These are phyloP conservation scores for Beauveria scarabaeidicola DNA, from an alignment of 2,329 filamentous ascomycete genomes.

Conservation along the genomic window DNA sequence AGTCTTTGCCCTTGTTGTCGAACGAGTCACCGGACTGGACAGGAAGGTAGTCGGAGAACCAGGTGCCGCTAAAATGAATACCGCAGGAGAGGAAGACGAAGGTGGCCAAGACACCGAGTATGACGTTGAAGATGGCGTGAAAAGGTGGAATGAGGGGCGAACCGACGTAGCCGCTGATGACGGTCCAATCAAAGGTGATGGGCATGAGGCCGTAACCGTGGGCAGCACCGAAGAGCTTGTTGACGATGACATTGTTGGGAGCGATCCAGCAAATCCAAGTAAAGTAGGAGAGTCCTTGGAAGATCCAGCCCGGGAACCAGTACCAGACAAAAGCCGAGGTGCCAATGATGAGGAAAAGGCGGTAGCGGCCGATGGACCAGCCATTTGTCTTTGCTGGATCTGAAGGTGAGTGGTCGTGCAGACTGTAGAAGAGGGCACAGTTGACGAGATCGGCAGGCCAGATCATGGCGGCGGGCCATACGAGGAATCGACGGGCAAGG, in stretches of 20 bases:
- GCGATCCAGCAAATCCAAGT: slow-evolving; percentile 54
- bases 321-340: slow-evolving; percentile 45
- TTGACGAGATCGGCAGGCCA: slow-evolving; percentile 49
- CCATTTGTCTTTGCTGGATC: slow-evolving; percentile 45
- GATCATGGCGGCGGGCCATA: slow-evolving; percentile 48
- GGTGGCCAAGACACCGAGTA: slow-evolving; percentile 45
- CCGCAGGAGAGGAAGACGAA: slow-evolving; percentile 49
- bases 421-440: slow-evolving; percentile 41
- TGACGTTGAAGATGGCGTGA: slow-evolving; percentile 46
- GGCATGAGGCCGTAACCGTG: slow-evolving; percentile 52
- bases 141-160: slow-evolving; percentile 46
- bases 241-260: slow-evolving; percentile 51
- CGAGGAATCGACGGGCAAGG: slow-evolving; percentile 43
- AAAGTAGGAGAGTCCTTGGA: slow-evolving; percentile 54
- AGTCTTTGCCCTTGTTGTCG: slow-evolving; percentile 53
- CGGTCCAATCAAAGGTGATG: slow-evolving; percentile 48
- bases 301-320: slow-evolving; percentile 55
- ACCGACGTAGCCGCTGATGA: slow-evolving; percentile 39
- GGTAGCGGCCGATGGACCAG: slow-evolving; percentile 57
- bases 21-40: slow-evolving; percentile 53
- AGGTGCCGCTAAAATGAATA: slow-evolving; percentile 48
- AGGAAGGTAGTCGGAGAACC: slow-evolving; percentile 53
- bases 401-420: slow-evolving; percentile 36
- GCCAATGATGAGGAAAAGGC: slow-evolving; percentile 52
- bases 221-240: slow-evolving; percentile 53